Evolutionary conservation across 169 alveolate species (phyloP), one percentile per base, ranked within the genome.

Genomic region (Theileria annulata): DNA sequence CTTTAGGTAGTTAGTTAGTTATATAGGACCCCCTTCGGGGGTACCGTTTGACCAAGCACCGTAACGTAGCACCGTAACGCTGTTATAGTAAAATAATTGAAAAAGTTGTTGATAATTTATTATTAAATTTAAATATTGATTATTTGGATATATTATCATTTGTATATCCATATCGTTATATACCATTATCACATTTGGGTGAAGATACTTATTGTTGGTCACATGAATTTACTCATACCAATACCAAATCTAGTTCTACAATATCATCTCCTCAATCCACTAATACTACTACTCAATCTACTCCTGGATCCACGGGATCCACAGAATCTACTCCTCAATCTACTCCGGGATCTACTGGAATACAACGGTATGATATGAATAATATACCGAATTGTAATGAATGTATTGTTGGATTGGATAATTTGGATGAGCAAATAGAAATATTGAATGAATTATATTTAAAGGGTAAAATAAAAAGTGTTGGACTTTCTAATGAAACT

Each of bases 191-290:
- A 17, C 87, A 69, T 51, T 80, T 85, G 37, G 96, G 96, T 25
- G 96, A 92, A 63, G 96, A 92, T 63, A 92, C 96, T 31, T 92
- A 92, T 81, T 76, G 94, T 73, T 92, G 95, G 95, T 93, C 73
- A 15, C 3, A 27, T 25, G 88, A 81, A 15, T 42, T 10, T 17
- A 42, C 51, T 42, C 1, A 10, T 8, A 8, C 3, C 0, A 42
- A 42, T 8, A n/a, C n/a, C n/a, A n/a, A n/a, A n/a, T n/a, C n/a
- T n/a, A n/a, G n/a, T n/a, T n/a, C n/a, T n/a, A n/a, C n/a, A n/a
- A n/a, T n/a, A n/a, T n/a, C n/a, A n/a, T n/a, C n/a, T n/a, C n/a
- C n/a, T n/a, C n/a, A n/a, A n/a, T n/a, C n/a, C n/a, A n/a, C n/a
- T n/a, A n/a, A n/a, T n/a, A n/a, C n/a, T n/a, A n/a, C n/a, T n/a